A percentile compares a stretch with the other conserved stretches of the same genome.
Evolutionary conservation across 495 filamentous ascomycete genomes (phyloP).

Genomic region (Aspergillus sclerotiicarbonarius): DNA sequence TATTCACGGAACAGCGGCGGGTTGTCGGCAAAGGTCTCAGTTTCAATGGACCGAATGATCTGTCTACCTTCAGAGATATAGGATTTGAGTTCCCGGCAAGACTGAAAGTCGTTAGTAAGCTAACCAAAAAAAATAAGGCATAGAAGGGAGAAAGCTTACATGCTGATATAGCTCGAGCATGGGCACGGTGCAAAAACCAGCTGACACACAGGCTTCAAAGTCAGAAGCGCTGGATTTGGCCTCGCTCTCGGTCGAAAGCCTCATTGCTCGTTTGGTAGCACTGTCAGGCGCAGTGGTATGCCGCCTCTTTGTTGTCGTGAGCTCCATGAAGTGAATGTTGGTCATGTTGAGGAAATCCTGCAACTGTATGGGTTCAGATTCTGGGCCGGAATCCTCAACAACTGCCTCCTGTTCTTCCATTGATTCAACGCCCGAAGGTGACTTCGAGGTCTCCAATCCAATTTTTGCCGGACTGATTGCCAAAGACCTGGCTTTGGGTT

Average conservation of each 20-base stretch:
- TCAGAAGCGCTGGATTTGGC: constrained; percentile 39
- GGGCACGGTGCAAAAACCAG: constrained; percentile 85
- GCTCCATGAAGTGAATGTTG: constrained; percentile 94
- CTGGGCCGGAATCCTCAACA: constrained; percentile 26
- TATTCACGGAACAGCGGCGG: constrained; percentile 91
- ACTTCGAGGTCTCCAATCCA: constrained; percentile 23
- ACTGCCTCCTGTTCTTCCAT: constrained; percentile 20
- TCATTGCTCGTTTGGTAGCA: constrained; percentile 37
- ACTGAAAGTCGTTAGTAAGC: constrained; percentile 51
- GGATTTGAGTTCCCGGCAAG: constrained; percentile 89
- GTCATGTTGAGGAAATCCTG: constrained; percentile 95
- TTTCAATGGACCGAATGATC: constrained; percentile 85
- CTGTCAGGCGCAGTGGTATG: constrained; percentile 71
- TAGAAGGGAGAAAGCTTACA: constrained; percentile 47
- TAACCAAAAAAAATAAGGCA: not conserved
- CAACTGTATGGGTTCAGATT: constrained; percentile 72
- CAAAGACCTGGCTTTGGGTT: constrained; percentile 14
- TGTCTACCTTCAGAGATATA: constrained; percentile 89
- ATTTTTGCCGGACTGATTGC: constrained; percentile 27
- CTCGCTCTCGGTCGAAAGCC: constrained; percentile 42
- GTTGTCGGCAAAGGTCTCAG: constrained; percentile 80
- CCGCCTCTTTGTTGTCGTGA: constrained; percentile 85
- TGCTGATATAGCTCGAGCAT: constrained; percentile 94
- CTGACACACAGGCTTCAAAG: constrained; percentile 77
- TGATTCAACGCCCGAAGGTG: constrained; percentile 21